Conservation (phyloP, 1,139 yeast species). For the Suhomyces wounanorum region DNA sequence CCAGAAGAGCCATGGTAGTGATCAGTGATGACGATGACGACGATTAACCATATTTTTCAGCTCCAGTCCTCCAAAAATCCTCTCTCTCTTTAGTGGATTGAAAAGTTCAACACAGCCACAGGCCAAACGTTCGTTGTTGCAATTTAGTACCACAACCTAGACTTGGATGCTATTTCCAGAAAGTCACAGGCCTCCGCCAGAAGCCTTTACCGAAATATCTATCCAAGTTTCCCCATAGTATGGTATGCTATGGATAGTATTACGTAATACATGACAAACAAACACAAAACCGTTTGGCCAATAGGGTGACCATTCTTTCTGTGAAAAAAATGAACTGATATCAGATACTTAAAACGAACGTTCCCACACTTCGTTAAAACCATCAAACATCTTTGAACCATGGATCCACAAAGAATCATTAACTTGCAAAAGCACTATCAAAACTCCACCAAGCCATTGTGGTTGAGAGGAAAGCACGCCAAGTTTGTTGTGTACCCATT, state of each 20-base stretch:
- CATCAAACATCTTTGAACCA: constrained; percentile 16
- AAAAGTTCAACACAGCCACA: not conserved
- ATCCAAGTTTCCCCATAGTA: too few species aligned
- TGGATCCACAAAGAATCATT: constrained; percentile 69
- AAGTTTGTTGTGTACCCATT: constrained; percentile 84
- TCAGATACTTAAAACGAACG: constrained; percentile 5
- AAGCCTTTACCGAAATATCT: too few species aligned
- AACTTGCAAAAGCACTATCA: constrained; percentile 77
- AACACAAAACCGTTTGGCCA: constrained; percentile 9
- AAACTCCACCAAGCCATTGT: constrained; percentile 67
- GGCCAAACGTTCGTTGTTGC: too few species aligned
- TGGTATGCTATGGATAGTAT: not conserved
- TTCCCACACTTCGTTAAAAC: constrained; percentile 3
- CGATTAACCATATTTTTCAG: not conserved
- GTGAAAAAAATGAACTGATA: constrained; percentile 25
- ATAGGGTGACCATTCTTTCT: constrained; percentile 10
- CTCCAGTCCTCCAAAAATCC: not conserved
- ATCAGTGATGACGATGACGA: constrained; percentile 17
- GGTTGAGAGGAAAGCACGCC: constrained; percentile 75
- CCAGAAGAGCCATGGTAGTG: constrained; percentile 7
- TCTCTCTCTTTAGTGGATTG: too few species aligned
- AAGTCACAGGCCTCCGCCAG: too few species aligned
- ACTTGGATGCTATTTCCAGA: too few species aligned
- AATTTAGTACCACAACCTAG: too few species aligned
- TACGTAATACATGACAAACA: constrained; percentile 6